Base-by-base conservation (phyloP, 164 flowering plant species). In the Houttuynia cordata region DNA sequence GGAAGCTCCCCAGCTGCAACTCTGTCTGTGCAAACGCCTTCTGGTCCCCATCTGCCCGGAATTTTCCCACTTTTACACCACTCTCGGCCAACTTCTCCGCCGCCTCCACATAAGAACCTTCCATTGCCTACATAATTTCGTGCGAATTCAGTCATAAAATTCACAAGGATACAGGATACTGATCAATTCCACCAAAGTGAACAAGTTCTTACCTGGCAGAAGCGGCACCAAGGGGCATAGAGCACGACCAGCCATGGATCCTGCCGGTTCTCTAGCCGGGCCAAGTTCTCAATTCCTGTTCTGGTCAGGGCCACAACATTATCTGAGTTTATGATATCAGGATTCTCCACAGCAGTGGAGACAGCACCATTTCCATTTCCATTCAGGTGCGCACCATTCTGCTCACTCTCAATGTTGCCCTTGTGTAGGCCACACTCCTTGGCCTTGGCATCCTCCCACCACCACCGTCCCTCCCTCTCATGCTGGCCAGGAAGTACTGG, bases 401-500 rank as follows among this genome's bases (percentile, higher is more conserved):
- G 80, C 56, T 74, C 30, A 10, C 21, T 67, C 57, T 72, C 85
- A n/a, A 90, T 66, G 63, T 89, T 92, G 18, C 97, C 96, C 71
- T 93, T 93, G 76, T 93, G 98, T 3, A 93, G 95, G 9, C 99
- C 99, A 58, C 99, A 93, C 63, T 93, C 99, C 73, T 93, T 93
- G 14, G 99, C 96, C 70, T 80, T 84, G 19, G 99, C 91, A 68
- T 93, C 97, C 70, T 93, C 99, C 99, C 99, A 93, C 99, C 99
- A 93, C 99, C 99, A 93, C 67, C 99, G 81, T 59, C 99, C 99
- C 68, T 93, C 99, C 53, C 99, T 76, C 76, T 93, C 99, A 37
- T 90, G 99, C 64, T 93, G 99, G 30, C 99, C 94, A 0, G 99
- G 99, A 10, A 89, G 65, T 4, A 90, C 95, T 0, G 99, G 76